These are phyloP conservation scores for Fusarium torulosum DNA, from an alignment of 2,329 filamentous ascomycete genomes.

Conservation along the genomic window DNA sequence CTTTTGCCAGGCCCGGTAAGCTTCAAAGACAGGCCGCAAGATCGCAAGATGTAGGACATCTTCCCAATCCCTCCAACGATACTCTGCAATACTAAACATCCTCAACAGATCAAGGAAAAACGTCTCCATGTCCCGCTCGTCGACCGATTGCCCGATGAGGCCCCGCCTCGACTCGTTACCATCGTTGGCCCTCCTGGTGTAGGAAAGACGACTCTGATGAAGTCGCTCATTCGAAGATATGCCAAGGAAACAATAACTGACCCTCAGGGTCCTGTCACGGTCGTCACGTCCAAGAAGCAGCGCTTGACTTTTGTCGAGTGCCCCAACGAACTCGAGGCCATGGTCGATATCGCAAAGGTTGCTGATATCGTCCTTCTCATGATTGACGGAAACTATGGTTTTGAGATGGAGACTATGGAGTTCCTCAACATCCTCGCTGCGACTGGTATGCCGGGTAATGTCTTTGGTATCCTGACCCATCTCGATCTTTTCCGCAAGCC, in stretches of 20 bases:
- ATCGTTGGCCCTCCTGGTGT: constrained; percentile 96
- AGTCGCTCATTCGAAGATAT: constrained; percentile 93
- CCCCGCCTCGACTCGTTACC: constrained; percentile 90
- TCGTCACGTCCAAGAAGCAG: constrained; percentile 96
- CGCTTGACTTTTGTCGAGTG: constrained; percentile 96
- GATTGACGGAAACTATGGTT: constrained; percentile 99
- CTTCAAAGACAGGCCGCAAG: constrained; percentile 80
- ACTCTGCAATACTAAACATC: constrained; percentile 41
- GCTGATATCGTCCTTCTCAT: constrained; percentile 97
- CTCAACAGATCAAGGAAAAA: constrained; percentile 86
- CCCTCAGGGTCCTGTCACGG: constrained; percentile 91
- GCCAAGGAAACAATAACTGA: constrained; percentile 94
- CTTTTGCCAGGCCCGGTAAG: constrained; percentile 84
- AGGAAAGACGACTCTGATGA: constrained; percentile 95
- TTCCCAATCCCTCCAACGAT: neutral
- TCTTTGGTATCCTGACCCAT: constrained; percentile 97
- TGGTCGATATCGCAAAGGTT: constrained; percentile 97
- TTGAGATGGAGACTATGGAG: constrained; percentile 99
- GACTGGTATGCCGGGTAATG: constrained; percentile 97
- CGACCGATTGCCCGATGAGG: constrained; percentile 94
- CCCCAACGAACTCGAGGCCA: constrained; percentile 94
- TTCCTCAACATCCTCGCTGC: constrained; percentile 94
- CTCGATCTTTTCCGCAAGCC: constrained; percentile 96
- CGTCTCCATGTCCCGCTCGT: constrained; percentile 95
- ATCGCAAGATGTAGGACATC: constrained; percentile 73